Conservation (phyloP, 139 green algal genomes). For the Trebouxia sp. region DNA sequence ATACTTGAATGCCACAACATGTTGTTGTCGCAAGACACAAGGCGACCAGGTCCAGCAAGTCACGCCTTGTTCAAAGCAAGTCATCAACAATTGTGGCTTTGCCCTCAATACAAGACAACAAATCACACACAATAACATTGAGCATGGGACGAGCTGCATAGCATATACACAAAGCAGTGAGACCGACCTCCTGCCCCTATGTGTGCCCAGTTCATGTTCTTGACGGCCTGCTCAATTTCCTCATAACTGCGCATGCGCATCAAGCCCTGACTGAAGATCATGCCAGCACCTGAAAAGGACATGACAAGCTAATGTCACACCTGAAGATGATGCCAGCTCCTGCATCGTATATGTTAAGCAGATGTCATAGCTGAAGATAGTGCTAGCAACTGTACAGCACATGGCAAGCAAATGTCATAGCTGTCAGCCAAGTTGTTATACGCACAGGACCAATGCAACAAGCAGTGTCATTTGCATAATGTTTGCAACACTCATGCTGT, state of each 20-base stretch:
- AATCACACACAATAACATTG: no score
- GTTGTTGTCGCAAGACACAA: no score
- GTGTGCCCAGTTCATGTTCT: background rate
- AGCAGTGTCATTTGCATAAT: no score
- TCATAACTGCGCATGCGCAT: slow-evolving; percentile 15
- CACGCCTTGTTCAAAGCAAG: no score
- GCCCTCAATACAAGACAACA: no score
- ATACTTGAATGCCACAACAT: no score
- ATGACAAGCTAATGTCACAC: background rate
- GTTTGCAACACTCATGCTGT: no score
- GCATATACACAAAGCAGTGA: background rate
- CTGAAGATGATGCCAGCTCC: no score
- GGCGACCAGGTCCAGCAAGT: no score
- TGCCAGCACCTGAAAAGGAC: slow-evolving; percentile 3
- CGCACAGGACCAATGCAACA: background rate
- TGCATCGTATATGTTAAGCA: no score
- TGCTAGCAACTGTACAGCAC: background rate
- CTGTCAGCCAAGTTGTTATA: background rate
- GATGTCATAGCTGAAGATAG: no score
- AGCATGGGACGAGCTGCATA: background rate
- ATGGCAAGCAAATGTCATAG: background rate
- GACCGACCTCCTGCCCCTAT: slow-evolving; percentile 7
- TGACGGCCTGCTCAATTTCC: background rate
- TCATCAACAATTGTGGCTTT: no score
- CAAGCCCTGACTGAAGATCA: slow-evolving; percentile 16